These are phyloP conservation scores for Drosera spatulata DNA, from an alignment of 179 eudicot species.

Conservation along the genomic window DNA sequence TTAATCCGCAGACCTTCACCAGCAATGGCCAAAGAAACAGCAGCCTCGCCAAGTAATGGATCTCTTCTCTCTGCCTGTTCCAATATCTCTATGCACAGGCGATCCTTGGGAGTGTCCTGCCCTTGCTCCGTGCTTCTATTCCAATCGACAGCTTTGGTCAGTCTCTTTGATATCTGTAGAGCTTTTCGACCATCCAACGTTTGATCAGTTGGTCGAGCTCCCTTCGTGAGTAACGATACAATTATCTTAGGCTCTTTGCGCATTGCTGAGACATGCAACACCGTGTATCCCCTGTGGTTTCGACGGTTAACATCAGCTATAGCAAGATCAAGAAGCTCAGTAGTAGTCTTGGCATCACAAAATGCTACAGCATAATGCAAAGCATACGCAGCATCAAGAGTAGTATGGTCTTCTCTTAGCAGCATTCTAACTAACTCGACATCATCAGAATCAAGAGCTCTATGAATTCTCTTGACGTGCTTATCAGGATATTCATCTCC, in stretches of 20 bases:
- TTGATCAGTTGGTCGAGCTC: conserved; percentile 65
- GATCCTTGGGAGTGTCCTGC: conserved; percentile 55
- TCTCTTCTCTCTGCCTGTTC: conserved; percentile 81
- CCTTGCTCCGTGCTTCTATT: conserved; percentile 47
- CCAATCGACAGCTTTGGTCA: conserved; percentile 48
- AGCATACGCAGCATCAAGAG: conserved; percentile 68
- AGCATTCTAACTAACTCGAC: conserved; percentile 80
- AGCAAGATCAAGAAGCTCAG: conserved; percentile 70
- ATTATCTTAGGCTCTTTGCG: conserved; percentile 85
- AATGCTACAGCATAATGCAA: conserved; percentile 85
- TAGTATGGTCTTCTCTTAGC: conserved; percentile 59
- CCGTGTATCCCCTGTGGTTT: conserved; percentile 55
- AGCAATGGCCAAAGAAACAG: conserved; percentile 63
- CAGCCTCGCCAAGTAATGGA: conserved; percentile 70
- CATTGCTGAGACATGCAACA: conserved; percentile 81
- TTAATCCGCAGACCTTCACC: conserved; percentile 69
- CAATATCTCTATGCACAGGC: conserved; percentile 79
- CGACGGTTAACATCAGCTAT: conserved; percentile 63
- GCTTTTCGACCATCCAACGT: conserved; percentile 81
- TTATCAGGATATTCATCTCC: conserved; percentile 47
- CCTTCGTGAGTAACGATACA: conserved; percentile 75
- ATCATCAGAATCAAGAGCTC: conserved; percentile 89
- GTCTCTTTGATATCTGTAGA: conserved; percentile 65
- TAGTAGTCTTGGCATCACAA: conserved; percentile 68
- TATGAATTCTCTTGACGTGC: conserved; percentile 76